Evolutionary conservation across 148 eudicot species (phyloP).

Genomic region (Rhododendron molle): DNA sequence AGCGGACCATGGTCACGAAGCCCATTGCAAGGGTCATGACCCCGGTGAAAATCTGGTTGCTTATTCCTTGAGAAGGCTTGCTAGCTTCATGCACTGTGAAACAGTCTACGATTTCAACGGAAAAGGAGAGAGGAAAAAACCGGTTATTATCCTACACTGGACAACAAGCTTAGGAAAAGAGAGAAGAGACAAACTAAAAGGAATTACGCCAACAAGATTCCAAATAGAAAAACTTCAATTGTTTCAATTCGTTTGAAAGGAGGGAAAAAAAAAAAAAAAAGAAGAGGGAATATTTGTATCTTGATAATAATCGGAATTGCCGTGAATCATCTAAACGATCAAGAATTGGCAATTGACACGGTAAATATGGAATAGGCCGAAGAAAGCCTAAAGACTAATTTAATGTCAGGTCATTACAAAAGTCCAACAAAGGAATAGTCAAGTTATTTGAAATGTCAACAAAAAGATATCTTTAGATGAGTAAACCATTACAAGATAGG

Average conservation of each 20-base stretch:
- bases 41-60: constrained; percentile 56
- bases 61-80: constrained; percentile 32
- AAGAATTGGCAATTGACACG: neutral
- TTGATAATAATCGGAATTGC: neutral
- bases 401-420: neutral
- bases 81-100: constrained; percentile 23
- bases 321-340: neutral
- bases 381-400: neutral
- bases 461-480: neutral
- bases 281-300: neutral
- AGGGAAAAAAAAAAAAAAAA: neutral
- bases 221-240: neutral
- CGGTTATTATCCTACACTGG: constrained; percentile 12
- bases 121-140: neutral
- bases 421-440: neutral
- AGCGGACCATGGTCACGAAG: constrained; percentile 67
- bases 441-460: neutral
- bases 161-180: constrained; percentile 17
- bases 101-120: neutral
- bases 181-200: neutral
- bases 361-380: neutral
- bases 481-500: neutral
- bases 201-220: neutral
- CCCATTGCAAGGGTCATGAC: constrained; percentile 76
- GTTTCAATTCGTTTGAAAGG: neutral